phyloP scores from a whole-genome alignment of 2,329 filamentous ascomycete species.

The Cercospora janseana region DNA sequence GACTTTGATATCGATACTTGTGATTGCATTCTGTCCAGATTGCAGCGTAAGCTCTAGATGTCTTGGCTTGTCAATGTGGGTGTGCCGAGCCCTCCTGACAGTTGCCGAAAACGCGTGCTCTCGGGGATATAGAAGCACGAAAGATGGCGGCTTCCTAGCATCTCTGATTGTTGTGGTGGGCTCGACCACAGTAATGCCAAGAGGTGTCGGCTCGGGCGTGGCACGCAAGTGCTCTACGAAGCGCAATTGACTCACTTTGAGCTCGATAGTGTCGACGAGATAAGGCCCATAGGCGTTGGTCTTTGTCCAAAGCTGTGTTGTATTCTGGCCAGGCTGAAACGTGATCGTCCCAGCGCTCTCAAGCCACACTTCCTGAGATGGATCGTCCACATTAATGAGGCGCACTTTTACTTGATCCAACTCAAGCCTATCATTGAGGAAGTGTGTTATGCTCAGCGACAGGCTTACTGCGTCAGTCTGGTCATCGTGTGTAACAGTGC shows the following conservation, averaged over 20 bases:
- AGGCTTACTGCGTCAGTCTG: conserved; percentile 74
- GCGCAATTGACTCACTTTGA: conserved; percentile 62
- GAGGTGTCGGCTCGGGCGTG: conserved; percentile 48
- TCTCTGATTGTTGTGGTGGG: conserved; percentile 25
- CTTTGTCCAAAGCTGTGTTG: conserved; percentile 51
- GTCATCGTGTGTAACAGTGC: conserved; percentile 66
- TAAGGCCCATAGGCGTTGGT: conserved; percentile 70
- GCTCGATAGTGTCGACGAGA: conserved; percentile 67
- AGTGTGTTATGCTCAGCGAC: conserved; percentile 64
- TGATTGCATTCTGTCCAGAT: conserved; percentile 70
- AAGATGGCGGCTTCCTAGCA: conserved; percentile 33
- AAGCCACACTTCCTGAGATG: conserved; percentile 66
- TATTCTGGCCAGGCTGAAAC: conserved; percentile 57
- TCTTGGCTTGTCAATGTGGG: conserved; percentile 77
- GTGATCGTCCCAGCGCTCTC: conserved; percentile 49
- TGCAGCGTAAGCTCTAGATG: conserved; percentile 70
- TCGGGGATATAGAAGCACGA: conserved; percentile 72
- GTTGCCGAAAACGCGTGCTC: conserved; percentile 66
- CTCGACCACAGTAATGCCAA: conserved; percentile 48
- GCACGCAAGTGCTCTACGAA: conserved; percentile 59
- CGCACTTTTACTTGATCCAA: conserved; percentile 65
- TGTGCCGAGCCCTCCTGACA: conserved; percentile 64
- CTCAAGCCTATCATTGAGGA: conserved; percentile 68
- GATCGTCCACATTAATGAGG: conserved; percentile 57
- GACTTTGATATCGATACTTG: conserved; percentile 51